Conservation (phyloP, 306 rosid genomes). For the Corylus americana region DNA sequence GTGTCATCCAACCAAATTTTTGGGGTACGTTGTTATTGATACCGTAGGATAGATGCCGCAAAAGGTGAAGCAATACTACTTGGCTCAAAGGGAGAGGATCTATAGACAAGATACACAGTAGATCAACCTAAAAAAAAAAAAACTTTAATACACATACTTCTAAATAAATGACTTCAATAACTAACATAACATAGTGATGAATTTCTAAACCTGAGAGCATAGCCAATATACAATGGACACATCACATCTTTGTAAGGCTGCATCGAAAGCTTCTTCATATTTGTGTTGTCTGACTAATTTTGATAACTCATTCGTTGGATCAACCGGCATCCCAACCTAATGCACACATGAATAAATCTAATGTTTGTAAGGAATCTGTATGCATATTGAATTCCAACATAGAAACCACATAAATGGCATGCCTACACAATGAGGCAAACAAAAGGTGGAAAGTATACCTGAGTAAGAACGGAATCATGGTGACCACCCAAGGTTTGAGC, state of each 20-base stretch:
- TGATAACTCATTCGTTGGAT: constrained; percentile 73
- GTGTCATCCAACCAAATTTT: constrained; percentile 84
- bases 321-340: constrained; percentile 85
- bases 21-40: constrained; percentile 60
- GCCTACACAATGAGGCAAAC: no score
- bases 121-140: no score
- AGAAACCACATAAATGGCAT: no score
- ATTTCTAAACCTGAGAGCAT: constrained; percentile 74
- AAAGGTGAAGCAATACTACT: constrained; percentile 85
- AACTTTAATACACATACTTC: no score
- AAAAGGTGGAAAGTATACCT: no score
- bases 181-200: background rate
- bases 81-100: constrained; percentile 89
- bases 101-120: constrained; percentile 38
- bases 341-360: background rate
- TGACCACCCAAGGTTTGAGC: constrained; percentile 64
- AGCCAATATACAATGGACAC: constrained; percentile 90
- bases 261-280: constrained; percentile 86
- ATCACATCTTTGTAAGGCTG: constrained; percentile 86
- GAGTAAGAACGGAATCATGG: background rate
- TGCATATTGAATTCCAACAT: no score
- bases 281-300: constrained; percentile 41
- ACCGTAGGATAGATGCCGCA: constrained; percentile 90
- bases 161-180: no score
- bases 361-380: background rate